Evolutionary conservation across 2,329 filamentous ascomycete genomes (phyloP).

Genomic region (Calonectria pauciramosa): DNA sequence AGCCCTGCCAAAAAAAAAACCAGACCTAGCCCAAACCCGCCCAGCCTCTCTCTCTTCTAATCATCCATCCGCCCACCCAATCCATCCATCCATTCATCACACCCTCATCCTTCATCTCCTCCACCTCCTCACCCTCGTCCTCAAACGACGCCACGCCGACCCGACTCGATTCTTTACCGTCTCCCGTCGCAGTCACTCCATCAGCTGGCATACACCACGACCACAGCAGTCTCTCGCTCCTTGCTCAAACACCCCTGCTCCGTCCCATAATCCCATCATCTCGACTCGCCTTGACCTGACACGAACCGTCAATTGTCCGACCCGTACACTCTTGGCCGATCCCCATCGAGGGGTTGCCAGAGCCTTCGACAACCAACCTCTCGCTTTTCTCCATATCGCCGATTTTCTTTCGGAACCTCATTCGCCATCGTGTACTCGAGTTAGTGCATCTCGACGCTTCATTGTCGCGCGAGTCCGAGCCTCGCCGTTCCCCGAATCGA

Average conservation of each 20-base stretch:
- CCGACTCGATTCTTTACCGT: constrained; percentile 8
- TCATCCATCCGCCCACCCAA: constrained; percentile 20
- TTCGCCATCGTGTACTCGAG: neutral
- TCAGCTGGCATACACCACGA: constrained; percentile 16
- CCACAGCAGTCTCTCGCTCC: constrained; percentile 2
- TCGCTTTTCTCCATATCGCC: constrained; percentile 15
- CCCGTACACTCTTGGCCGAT: constrained; percentile 27
- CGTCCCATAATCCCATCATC: constrained; percentile 6
- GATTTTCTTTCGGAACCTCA: neutral
- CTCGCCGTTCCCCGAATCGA: constrained; percentile 21
- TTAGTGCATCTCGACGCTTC: constrained; percentile 12
- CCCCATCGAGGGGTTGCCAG: constrained; percentile 34
- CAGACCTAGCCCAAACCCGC: constrained; percentile 21
- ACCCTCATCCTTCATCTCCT: constrained; percentile 16
- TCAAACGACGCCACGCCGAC: constrained; percentile 13
- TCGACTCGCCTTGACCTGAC: constrained; percentile 15
- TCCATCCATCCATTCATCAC: constrained; percentile 23
- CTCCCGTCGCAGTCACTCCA: constrained; percentile 3
- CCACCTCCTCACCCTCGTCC: constrained; percentile 17
- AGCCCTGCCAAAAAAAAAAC: constrained; percentile 27
- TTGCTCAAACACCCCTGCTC: constrained; percentile 16
- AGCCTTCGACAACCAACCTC: constrained; percentile 22
- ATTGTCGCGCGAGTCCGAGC: constrained; percentile 25
- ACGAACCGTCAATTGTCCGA: constrained; percentile 24
- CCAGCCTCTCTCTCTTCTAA: constrained; percentile 25